A percentile compares a stretch with the other conserved stretches of the same genome.
phyloP scores from a whole-genome alignment of 2,329 filamentous ascomycete species.

The Phialophora tarda region DNA sequence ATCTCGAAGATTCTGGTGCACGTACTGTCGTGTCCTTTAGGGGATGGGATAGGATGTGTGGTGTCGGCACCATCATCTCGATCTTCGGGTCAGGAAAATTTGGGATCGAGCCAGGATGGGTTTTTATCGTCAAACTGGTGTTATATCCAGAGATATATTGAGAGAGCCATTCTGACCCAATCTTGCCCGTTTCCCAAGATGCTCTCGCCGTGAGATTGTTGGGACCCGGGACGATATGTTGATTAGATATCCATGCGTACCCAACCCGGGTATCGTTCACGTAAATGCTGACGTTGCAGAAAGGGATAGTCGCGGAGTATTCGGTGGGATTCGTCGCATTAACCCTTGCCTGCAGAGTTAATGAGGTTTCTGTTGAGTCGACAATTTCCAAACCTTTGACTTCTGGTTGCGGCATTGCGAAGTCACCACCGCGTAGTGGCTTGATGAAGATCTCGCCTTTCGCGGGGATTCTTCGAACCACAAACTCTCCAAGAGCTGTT shows the following conservation, averaged over 20 bases:
- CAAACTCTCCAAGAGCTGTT: slow-evolving; percentile 80
- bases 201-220: slow-evolving; percentile 75
- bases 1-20: slow-evolving; percentile 38
- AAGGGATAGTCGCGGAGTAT: slow-evolving; percentile 83
- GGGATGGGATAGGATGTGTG: slow-evolving; percentile 66
- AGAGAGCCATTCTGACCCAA: slow-evolving; percentile 76
- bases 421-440: slow-evolving; percentile 60
- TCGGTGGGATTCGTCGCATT: slow-evolving; percentile 90
- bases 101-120: slow-evolving; percentile 75
- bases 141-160: slow-evolving; percentile 89
- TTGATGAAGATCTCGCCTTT: slow-evolving; percentile 88
- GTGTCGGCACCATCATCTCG: slow-evolving; percentile 71
- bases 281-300: slow-evolving; percentile 74
- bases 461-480: slow-evolving; percentile 80
- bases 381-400: slow-evolving; percentile 74
- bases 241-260: slow-evolving; percentile 67
- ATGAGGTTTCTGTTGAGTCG: slow-evolving; percentile 72
- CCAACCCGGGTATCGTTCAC: slow-evolving; percentile 77
- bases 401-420: slow-evolving; percentile 60
- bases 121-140: slow-evolving; percentile 74
- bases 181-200: slow-evolving; percentile 72
- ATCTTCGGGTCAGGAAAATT: slow-evolving; percentile 72
- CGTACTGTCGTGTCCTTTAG: slow-evolving; percentile 76
- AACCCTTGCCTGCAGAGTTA: slow-evolving; percentile 72
- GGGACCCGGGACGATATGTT: slow-evolving; percentile 71